phyloP scores from a whole-genome alignment of 805 yeast species.

The Ogataea degrootiae region DNA sequence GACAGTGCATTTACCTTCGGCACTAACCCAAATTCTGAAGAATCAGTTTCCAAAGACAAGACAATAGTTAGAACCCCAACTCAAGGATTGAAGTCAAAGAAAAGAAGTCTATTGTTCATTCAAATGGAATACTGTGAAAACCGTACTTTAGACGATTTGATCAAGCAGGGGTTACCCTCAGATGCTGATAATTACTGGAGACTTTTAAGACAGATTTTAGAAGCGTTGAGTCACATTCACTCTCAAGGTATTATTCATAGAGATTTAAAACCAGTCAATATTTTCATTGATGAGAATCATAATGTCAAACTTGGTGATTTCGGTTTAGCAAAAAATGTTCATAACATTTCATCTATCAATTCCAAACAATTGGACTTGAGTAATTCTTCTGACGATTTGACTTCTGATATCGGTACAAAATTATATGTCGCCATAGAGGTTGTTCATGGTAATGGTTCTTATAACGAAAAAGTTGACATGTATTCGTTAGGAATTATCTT shows the following conservation, averaged over 20 bases:
- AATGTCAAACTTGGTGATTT: constrained; percentile 95
- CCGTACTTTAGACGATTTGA: constrained; percentile 79
- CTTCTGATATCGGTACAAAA: constrained; percentile 92
- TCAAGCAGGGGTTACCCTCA: constrained; percentile 66
- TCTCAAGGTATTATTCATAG: constrained; percentile 92
- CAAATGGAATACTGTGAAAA: constrained; percentile 99
- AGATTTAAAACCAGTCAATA: constrained; percentile 92
- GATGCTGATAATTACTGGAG: constrained; percentile 86
- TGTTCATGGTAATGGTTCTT: constrained; percentile 62
- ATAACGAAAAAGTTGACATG: constrained; percentile 93
- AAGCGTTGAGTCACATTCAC: constrained; percentile 88
- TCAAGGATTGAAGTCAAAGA: constrained; percentile 20
- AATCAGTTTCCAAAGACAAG: constrained; percentile 1
- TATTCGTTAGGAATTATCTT: constrained; percentile 92
- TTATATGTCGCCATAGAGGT: constrained; percentile 91
- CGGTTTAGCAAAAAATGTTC: constrained; percentile 91
- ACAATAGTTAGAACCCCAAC: constrained; percentile 4
- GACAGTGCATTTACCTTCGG: constrained; percentile 27
- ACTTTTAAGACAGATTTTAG: constrained; percentile 77
- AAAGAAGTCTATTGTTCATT: constrained; percentile 73
- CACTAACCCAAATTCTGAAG: constrained; percentile 5
- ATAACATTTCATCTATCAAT: constrained; percentile 32
- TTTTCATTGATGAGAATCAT: constrained; percentile 85
- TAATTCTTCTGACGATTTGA: constrained; percentile 59
- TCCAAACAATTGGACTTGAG: constrained; percentile 14